Base-by-base conservation (phyloP, 129 eudicot species). In the Flaveria ramosissima region DNA sequence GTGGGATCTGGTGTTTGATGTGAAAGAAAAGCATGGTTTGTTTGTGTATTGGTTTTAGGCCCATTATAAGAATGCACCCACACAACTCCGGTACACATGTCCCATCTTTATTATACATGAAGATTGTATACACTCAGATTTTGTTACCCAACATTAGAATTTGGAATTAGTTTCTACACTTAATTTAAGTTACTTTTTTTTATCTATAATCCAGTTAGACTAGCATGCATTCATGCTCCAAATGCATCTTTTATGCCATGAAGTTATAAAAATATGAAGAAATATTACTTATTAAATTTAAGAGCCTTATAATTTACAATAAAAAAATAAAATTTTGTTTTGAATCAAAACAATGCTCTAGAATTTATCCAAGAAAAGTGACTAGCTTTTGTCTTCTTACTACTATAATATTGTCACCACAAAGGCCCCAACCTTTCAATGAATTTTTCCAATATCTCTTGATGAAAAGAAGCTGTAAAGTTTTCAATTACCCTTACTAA, bases 31-130 rank as follows among this genome's bases (percentile, higher is more conserved):
- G 78, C 36, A 68, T 55, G 79, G 82, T 75, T 84, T 73, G 73
- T 73, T 83, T 75, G 62, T 47, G 21, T 63, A 75, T 63, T 66
- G 20, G 71, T 63, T 70, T 50, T 75, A 61, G 57, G 85, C 61
- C 81, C 77, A 67, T 68, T 71, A 68, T 10, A 19, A 72, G 71
- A 75, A 75, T 47, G 36, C 64, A 74, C 70, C 53, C 80, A 77
- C 74, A 32, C 48, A 16, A 47, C 48, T 75, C 47, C 59, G 83
- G 85, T 84, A 82, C 85, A 70, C 50, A 43, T 85, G 92, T 85
- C 85, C 72, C 87, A 20, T 80, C 92, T 88, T 88, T 88, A 77
- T 88, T 83, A 78, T 77, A 79, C 92, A 85, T 64, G 55, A 80
- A 88, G 77, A 70, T 50, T 75, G 77, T 70, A 55, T 82, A 78